A percentile compares a stretch with the other conserved stretches of the same genome.
Conservation (phyloP, 169 alveolate genomes). For the Plasmodium knowlesi region DNA sequence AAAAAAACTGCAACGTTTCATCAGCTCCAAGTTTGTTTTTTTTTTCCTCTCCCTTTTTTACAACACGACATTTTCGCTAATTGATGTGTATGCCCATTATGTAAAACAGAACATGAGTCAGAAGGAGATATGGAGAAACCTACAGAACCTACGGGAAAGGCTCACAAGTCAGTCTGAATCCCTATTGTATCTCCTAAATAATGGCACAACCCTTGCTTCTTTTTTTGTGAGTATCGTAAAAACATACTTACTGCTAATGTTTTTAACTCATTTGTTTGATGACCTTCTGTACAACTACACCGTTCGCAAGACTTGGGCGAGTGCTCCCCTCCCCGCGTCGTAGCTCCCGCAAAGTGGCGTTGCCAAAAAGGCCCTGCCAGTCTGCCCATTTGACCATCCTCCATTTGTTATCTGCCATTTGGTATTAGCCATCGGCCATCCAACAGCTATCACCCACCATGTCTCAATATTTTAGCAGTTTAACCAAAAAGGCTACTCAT, state of each 20-base stretch:
- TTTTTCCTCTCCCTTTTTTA: conserved; percentile 36
- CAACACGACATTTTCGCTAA: conserved; percentile 19
- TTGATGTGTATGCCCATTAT: conserved; percentile 6
- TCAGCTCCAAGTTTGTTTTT: conserved; percentile 34
- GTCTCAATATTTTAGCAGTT: not conserved
- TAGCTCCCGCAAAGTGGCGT: not conserved
- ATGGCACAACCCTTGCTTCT: conserved; percentile 1
- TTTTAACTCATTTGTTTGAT: conserved; percentile 60
- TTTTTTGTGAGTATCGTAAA: conserved; percentile 40
- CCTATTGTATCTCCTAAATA: conserved; percentile 20
- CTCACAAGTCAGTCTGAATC: conserved; percentile 21
- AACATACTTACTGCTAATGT: conserved; percentile 27
- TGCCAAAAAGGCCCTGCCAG: not conserved
- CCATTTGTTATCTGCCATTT: not conserved
- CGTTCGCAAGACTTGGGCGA: not conserved
- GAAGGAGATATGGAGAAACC: not conserved
- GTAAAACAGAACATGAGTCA: conserved; percentile 14
- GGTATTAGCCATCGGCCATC: not conserved
- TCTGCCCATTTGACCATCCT: not conserved
- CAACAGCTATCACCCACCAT: not conserved
- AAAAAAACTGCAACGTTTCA: conserved; percentile 5
- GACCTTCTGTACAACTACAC: conserved; percentile 26
- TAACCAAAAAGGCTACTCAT: not conserved
- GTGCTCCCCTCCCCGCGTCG: not conserved
- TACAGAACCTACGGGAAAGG: conserved; percentile 19